A percentile compares a stretch with the other conserved stretches of the same genome.
Conservation (phyloP, 2,329 filamentous ascomycete species). For the Talaromyces sp. region DNA sequence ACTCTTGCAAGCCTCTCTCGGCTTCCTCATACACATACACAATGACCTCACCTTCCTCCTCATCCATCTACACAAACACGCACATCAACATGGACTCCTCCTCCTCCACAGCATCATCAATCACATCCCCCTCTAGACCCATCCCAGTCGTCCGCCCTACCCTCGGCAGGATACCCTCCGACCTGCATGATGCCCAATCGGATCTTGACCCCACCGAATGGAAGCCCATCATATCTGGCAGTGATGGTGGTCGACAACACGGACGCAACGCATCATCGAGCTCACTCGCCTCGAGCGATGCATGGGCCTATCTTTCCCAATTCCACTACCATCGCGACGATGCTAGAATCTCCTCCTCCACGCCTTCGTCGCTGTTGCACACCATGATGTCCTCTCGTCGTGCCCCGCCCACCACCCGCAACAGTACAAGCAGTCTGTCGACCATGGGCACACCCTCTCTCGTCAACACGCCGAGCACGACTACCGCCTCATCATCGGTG, state of each 20-base stretch:
- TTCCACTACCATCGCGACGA: constrained; percentile 37
- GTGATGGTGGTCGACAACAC: neutral
- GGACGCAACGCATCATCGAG: constrained; percentile 21
- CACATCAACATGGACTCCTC: constrained; percentile 22
- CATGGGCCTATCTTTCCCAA: constrained; percentile 44
- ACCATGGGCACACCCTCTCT: constrained; percentile 30
- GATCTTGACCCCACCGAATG: constrained; percentile 51
- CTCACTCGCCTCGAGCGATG: constrained; percentile 35
- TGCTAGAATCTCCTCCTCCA: constrained; percentile 15
- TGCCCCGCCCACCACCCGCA: constrained; percentile 21
- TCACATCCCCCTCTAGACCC: neutral
- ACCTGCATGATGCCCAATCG: constrained; percentile 37
- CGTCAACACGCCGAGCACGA: constrained; percentile 32
- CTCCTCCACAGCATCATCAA: constrained; percentile 23
- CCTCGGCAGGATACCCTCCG: constrained; percentile 38
- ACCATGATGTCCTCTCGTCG: constrained; percentile 21
- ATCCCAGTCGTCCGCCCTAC: neutral
- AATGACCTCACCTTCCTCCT: constrained; percentile 27
- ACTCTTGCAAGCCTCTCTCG: constrained; percentile 45
- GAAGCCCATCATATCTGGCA: constrained; percentile 45
- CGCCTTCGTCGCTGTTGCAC: neutral
- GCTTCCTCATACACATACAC: constrained; percentile 35
- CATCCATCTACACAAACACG: constrained; percentile 24
- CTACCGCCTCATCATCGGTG: constrained; percentile 39
- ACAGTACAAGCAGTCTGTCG: constrained; percentile 31